Base-by-base conservation (phyloP, 2,329 filamentous ascomycete genomes). In the Juglanconis oblonga region DNA sequence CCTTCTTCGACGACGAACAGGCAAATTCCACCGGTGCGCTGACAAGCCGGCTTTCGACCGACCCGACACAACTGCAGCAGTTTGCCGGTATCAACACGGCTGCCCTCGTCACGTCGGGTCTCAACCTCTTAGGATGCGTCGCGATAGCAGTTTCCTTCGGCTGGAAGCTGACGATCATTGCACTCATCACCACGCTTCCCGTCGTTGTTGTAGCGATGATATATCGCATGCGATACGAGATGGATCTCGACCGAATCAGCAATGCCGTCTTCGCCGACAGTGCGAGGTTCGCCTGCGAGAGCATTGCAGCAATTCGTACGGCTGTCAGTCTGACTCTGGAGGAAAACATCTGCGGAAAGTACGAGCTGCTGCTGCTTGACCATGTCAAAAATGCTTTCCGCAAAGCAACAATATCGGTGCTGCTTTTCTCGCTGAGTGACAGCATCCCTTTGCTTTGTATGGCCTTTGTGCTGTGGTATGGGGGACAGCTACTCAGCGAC, bases 161-260 rank as follows among this genome's bases (percentile, higher is more conserved):
- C 0, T 93, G 90, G 90, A 92, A 92, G 69, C 77, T 93, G 9
- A 84, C 87, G 1, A 71, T 91, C 0, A 86, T 93, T 0, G 73
- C 76, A 1, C 73, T 74, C 14, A 64, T 68, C 31, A 68, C 70
- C 1, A 70, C 72, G 5, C 71, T 74, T 64, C 70, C 70, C 3
- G 58, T 74, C 6, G 70, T 73, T 47, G 64, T 73, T 11, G 67
- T 66, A 6, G 68, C 76, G 1, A 76, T 76, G 0, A 70, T 73
- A 49, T 74, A 70, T 63, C 76, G 83, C 11, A 72, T 86, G 48
- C 73, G 77, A n/a, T 77, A 81, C 33, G 82, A 85, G 66, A 71
- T 78, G n/a, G 76, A 81, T 60, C 84, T 87, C 54, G 84, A 86
- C 55, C 72, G 77, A 48, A 77, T 82, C 71, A 87, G 85, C 59